Conservation (phyloP, 2,329 filamentous ascomycete species). For the Penicillium sclerotigenum region DNA sequence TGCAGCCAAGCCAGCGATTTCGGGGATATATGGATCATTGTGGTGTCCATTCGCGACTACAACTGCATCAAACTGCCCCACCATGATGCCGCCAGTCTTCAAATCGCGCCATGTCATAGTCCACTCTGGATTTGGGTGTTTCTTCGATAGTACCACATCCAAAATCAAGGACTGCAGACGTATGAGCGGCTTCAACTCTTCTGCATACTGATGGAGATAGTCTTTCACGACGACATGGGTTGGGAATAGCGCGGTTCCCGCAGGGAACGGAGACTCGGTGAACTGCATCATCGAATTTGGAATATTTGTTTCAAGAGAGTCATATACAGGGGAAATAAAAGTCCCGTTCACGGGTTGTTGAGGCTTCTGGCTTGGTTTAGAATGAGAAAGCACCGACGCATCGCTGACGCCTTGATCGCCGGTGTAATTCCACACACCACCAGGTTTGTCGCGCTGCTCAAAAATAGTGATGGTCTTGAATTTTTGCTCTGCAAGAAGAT, state of each 20-base stretch:
- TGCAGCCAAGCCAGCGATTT: constrained; percentile 1
- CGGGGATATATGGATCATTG: constrained; percentile 10
- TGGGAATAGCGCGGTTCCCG: constrained; percentile 2
- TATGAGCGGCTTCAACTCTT: constrained; percentile 3
- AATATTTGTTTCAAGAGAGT: constrained; percentile 11
- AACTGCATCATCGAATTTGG: constrained; percentile 12
- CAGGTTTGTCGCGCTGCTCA: constrained; percentile 8
- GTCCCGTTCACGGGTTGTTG: constrained; percentile 1
- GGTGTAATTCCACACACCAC: constrained; percentile 12
- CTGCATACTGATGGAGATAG: constrained; percentile 12
- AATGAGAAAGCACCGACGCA: neutral
- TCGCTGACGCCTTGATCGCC: neutral
- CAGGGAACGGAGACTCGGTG: constrained; percentile 3
- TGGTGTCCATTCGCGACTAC: constrained; percentile 13
- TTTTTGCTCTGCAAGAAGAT: constrained; percentile 6
- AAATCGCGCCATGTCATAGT: constrained; percentile 7
- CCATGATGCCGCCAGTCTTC: neutral
- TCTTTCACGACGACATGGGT: constrained; percentile 3
- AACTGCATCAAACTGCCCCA: constrained; percentile 4
- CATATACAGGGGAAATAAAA: constrained; percentile 11
- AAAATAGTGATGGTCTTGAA: constrained; percentile 6
- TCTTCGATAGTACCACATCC: neutral
- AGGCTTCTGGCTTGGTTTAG: constrained; percentile 1
- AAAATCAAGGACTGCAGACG: constrained; percentile 2
- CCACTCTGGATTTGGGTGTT: constrained; percentile 1